phyloP scores from a whole-genome alignment of 805 yeast species.

The Saccharomycopsis schoenii region DNA sequence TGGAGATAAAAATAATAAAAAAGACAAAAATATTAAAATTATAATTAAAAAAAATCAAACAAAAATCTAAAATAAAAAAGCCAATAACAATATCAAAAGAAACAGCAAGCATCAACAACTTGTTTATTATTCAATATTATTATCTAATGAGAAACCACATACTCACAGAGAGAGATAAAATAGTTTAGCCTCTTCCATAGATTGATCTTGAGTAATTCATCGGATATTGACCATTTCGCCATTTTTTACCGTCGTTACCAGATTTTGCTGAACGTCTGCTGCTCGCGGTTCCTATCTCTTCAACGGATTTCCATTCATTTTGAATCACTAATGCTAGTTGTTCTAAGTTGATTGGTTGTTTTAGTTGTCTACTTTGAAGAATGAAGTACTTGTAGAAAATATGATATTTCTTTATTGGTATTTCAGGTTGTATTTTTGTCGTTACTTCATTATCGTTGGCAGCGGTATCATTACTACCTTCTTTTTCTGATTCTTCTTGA shows the following conservation, averaged over 20 bases:
- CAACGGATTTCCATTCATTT: background rate
- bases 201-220: background rate
- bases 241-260: background rate
- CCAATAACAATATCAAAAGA: no score
- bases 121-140: no score
- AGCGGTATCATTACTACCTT: no score
- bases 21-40: no score
- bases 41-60: no score
- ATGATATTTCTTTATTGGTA: background rate
- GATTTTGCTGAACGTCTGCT: background rate
- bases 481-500: background rate
- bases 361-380: background rate
- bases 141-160: no score
- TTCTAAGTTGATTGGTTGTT: background rate
- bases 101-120: no score
- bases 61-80: no score
- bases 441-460: background rate
- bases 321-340: background rate
- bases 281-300: background rate
- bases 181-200: background rate
- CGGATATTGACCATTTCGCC: background rate
- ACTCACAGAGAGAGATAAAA: background rate
- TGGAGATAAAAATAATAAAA: no score
- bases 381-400: background rate
- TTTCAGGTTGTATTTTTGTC: background rate